phyloP scores from a whole-genome alignment of 106 monocot species.

The Allium cepa region DNA sequence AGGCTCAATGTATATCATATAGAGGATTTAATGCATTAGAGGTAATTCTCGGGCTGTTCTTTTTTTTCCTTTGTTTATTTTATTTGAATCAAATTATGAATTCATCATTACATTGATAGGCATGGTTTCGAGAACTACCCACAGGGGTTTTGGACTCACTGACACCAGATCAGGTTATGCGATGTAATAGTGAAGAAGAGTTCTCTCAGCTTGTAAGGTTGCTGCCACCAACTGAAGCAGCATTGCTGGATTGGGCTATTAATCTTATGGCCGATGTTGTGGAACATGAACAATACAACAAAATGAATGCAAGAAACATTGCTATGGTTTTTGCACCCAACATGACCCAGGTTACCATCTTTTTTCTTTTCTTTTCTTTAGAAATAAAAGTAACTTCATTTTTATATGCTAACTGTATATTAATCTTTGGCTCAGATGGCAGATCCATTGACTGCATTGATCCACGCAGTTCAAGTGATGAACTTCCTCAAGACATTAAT shows the following conservation, averaged over 20 bases:
- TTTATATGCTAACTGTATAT: background rate
- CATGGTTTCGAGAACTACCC: conserved; percentile 96
- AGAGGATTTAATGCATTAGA: too few species aligned
- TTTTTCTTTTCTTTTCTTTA: background rate
- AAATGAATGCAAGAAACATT: conserved; percentile 89
- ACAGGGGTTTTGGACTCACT: conserved; percentile 66
- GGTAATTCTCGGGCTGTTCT: too few species aligned
- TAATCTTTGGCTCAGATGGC: conserved; percentile 44
- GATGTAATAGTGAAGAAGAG: conserved; percentile 73
- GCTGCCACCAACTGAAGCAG: conserved; percentile 61
- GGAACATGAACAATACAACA: conserved; percentile 62
- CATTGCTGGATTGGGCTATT: conserved; percentile 77
- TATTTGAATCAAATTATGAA: too few species aligned
- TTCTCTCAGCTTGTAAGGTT: conserved; percentile 40
- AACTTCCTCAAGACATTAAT: conserved; percentile 80
- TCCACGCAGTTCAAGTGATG: conserved; percentile 93
- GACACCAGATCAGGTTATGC: conserved; percentile 79
- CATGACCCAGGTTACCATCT: conserved; percentile 72
- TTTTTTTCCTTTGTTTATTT: too few species aligned
- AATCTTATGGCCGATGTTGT: conserved; percentile 91
- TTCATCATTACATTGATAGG: conserved; percentile 24
- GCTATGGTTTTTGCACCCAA: conserved; percentile 97
- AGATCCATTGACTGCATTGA: conserved; percentile 85
- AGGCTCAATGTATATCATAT: too few species aligned
- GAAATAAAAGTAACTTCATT: background rate